These are phyloP conservation scores for Vinca major DNA, from an alignment of 305 asterid species.

Conservation along the genomic window DNA sequence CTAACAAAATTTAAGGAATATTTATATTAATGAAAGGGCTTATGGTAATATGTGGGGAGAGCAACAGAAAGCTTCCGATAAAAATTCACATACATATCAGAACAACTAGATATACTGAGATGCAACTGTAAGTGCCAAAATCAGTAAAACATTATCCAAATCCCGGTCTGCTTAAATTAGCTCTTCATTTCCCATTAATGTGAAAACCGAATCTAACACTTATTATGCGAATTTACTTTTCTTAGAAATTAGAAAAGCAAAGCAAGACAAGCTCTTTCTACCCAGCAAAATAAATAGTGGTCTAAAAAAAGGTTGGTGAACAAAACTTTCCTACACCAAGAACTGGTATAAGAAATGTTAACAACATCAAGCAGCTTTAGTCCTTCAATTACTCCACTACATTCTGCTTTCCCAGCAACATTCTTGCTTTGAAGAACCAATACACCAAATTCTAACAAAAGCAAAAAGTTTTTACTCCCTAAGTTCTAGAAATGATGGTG, in stretches of 20 bases:
- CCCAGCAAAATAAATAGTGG: no score
- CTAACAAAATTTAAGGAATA: not conserved
- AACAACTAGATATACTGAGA: no score
- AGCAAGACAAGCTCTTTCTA: no score
- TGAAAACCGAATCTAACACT: no score
- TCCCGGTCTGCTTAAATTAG: not conserved
- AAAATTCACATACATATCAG: no score
- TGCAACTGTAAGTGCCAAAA: no score
- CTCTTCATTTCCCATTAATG: not conserved
- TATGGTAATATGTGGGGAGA: not conserved
- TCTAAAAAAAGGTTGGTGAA: no score
- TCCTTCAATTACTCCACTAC: not conserved
- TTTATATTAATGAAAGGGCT: not conserved
- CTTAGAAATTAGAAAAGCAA: no score
- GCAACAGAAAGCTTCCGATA: no score
- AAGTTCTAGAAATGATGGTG: not conserved
- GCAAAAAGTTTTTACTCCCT: not conserved
- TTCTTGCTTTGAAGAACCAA: not conserved
- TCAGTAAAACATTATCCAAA: constrained; percentile 2
- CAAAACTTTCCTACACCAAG: no score
- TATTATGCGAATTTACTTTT: no score
- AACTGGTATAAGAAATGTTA: no score
- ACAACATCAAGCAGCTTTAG: not conserved
- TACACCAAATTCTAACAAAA: not conserved
- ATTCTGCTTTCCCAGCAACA: not conserved